Percentiles rank a stretch among this genome's conserved stretches.
Evolutionary conservation across 495 filamentous ascomycete genomes (phyloP).

Genomic region (Podospora pseudocomata): DNA sequence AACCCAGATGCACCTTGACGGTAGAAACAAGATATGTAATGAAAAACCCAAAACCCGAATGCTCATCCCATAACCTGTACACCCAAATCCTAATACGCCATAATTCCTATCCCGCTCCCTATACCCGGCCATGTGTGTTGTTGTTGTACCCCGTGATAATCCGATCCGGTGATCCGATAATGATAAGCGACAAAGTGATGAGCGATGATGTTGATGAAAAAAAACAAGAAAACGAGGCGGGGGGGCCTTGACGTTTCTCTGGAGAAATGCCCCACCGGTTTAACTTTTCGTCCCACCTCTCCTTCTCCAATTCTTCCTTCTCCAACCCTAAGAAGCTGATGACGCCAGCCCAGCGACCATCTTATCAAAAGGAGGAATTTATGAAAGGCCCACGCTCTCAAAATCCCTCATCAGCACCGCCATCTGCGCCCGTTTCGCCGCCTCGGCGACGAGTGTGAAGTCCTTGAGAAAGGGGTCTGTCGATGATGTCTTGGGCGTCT

Average conservation of each 20-base stretch:
- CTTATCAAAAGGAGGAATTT: not conserved
- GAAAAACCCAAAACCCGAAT: not conserved
- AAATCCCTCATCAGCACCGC: conserved; percentile 81
- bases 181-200: not conserved
- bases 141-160: not conserved
- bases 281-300: not conserved
- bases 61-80: too few relatives aligned
- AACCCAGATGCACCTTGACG: not conserved
- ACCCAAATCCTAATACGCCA: not conserved
- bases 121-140: not conserved
- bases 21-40: not conserved
- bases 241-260: not conserved
- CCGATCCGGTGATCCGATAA: not conserved
- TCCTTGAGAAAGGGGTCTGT: conserved; percentile 69
- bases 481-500: conserved; percentile 35
- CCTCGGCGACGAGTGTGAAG: conserved; percentile 87
- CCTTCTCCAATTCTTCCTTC: not conserved
- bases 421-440: conserved; percentile 88
- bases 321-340: not conserved
- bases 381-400: conserved; percentile 59
- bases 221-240: not conserved
- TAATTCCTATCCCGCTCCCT: not conserved
- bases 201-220: not conserved
- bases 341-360: not conserved
- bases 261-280: too few relatives aligned